Conservation (phyloP, 495 filamentous ascomycete species). For the Lichina pygmaea region DNA sequence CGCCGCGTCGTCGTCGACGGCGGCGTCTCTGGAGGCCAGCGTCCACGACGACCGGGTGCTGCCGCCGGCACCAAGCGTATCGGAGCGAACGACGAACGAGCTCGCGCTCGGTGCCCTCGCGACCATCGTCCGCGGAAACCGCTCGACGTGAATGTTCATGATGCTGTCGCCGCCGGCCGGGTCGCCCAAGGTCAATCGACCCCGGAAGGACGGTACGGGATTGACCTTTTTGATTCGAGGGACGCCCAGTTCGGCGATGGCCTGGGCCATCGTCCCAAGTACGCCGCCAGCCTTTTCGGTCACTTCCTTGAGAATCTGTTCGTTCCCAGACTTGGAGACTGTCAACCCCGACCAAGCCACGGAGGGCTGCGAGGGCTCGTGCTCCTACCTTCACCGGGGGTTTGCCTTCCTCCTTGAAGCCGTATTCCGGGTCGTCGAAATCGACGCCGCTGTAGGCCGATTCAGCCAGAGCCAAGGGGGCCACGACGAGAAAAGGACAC, state of each 20-base stretch:
- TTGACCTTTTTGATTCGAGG: slow-evolving; percentile 48
- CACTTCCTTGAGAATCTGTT: slow-evolving; percentile 32
- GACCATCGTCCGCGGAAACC: slow-evolving; percentile 61
- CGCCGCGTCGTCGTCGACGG: slow-evolving; percentile 15
- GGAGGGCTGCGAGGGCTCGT: neutral
- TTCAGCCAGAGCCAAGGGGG: too few species aligned
- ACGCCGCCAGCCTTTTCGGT: slow-evolving; percentile 35
- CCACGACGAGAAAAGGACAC: too few species aligned
- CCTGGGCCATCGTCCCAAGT: slow-evolving; percentile 66
- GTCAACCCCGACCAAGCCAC: neutral
- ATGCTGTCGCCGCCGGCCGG: slow-evolving; percentile 45
- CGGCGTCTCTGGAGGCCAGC: slow-evolving; percentile 3
- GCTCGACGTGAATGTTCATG: slow-evolving; percentile 61
- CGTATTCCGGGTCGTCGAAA: slow-evolving; percentile 80
- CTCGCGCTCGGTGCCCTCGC: slow-evolving; percentile 50
- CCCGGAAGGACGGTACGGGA: slow-evolving; percentile 54
- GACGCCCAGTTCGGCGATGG: slow-evolving; percentile 44
- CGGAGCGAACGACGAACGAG: slow-evolving; percentile 31
- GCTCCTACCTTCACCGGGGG: slow-evolving; percentile 27
- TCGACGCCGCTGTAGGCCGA: slow-evolving; percentile 45
- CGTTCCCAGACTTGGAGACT: slow-evolving; percentile 29
- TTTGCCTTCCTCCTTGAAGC: slow-evolving; percentile 86
- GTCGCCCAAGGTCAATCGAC: slow-evolving; percentile 57
- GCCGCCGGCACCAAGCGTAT: slow-evolving; percentile 17
- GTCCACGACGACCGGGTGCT: slow-evolving; percentile 22